These are phyloP conservation scores for Tylopilus cervinicoccineus DNA, from an alignment of 768 basidiomycete species.

Conservation along the genomic window DNA sequence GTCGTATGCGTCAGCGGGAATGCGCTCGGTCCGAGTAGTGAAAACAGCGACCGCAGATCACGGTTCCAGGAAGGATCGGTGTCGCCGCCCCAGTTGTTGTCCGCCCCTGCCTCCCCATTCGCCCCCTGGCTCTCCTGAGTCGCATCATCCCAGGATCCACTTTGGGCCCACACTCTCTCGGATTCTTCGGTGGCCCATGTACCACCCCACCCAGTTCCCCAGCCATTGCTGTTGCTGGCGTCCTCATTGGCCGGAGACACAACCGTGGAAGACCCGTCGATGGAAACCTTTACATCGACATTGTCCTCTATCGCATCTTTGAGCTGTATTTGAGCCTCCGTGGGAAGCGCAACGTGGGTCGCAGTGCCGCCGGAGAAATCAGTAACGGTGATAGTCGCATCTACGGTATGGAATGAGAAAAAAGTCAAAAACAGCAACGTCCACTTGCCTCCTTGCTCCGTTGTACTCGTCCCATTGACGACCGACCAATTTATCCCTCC, in stretches of 20 bases:
- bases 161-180: conserved; percentile 12
- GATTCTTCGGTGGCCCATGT: conserved; percentile 13
- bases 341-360: conserved; percentile 19
- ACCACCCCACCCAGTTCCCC: conserved; percentile 5
- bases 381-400: conserved; percentile 14
- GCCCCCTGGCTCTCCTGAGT: conserved; percentile 8
- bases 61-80: conserved; percentile 23
- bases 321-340: conserved; percentile 18
- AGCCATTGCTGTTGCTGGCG: neutral
- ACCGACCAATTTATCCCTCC: conserved; percentile 36
- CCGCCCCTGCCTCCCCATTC: neutral
- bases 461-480: conserved; percentile 5
- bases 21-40: conserved; percentile 50
- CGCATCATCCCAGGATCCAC: conserved; percentile 2
- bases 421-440: neutral
- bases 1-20: conserved; percentile 61
- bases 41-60: conserved; percentile 28
- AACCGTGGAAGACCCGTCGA: neutral
- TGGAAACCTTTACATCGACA: conserved; percentile 17
- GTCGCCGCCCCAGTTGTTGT: conserved; percentile 14
- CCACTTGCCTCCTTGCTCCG: conserved; percentile 8
- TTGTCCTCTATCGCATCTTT: conserved; percentile 30
- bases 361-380: conserved; percentile 13
- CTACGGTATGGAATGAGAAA: conserved; percentile 11
- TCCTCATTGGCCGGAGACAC: neutral